A percentile compares a stretch with the other conserved stretches of the same genome.
phyloP scores from a whole-genome alignment of 495 filamentous ascomycete genomes.

The Penicillium diatomitis region DNA sequence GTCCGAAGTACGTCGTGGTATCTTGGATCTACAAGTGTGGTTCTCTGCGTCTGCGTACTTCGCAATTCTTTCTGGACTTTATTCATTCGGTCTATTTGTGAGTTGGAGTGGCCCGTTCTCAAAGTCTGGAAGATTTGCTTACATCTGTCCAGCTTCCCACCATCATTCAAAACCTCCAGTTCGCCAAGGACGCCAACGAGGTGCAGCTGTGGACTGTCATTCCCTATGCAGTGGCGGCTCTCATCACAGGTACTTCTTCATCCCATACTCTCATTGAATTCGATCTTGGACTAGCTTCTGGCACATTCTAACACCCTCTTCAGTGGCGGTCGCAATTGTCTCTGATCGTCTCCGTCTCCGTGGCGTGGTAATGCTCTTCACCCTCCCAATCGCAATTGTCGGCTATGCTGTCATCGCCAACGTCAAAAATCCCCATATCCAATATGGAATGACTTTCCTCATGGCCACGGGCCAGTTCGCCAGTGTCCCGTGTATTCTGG shows the following conservation, averaged over 20 bases:
- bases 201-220: conserved; percentile 81
- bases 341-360: conserved; percentile 37
- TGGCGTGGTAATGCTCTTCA: conserved; percentile 40
- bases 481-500: conserved; percentile 40
- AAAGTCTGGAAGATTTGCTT: no score
- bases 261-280: conserved; percentile 39
- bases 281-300: neutral
- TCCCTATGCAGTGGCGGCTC: conserved; percentile 71
- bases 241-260: conserved; percentile 61
- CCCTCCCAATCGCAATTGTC: conserved; percentile 38
- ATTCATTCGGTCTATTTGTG: conserved; percentile 38
- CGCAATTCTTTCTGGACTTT: conserved; percentile 33
- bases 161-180: conserved; percentile 67
- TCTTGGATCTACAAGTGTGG: conserved; percentile 30
- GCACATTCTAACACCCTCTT: neutral
- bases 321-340: conserved; percentile 35
- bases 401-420: conserved; percentile 44
- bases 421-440: conserved; percentile 25
- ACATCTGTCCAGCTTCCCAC: conserved; percentile 47
- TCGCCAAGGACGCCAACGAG: conserved; percentile 47
- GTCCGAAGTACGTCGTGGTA: conserved; percentile 34
- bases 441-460: conserved; percentile 49
- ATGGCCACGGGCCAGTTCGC: conserved; percentile 43
- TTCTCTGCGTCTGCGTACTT: conserved; percentile 36
- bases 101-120: neutral